These are phyloP conservation scores for Durio zibethinus DNA, from an alignment of 345 rosid genomes.

Conservation along the genomic window DNA sequence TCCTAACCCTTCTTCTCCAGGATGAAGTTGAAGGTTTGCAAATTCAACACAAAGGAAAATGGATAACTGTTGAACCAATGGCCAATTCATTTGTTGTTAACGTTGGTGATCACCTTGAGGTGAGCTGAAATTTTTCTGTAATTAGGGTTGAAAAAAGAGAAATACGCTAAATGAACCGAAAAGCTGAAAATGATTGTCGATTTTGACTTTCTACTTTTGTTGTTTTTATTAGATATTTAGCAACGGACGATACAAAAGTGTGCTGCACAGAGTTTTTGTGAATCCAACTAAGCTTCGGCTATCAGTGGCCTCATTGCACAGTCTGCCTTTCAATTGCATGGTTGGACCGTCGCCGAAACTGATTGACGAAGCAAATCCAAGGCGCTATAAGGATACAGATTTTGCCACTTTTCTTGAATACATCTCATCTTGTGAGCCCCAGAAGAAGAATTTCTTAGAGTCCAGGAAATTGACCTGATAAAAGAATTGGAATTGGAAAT, in stretches of 20 bases:
- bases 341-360: slow-evolving; percentile 53
- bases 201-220: not conserved
- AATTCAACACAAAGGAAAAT: slow-evolving; percentile 44
- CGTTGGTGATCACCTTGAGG: slow-evolving; percentile 96
- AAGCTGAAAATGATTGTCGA: not conserved
- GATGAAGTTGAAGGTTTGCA: slow-evolving; percentile 78
- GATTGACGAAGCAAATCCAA: slow-evolving; percentile 46
- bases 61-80: slow-evolving; percentile 75
- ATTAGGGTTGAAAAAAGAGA: not conserved
- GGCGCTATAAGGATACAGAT: slow-evolving; percentile 56
- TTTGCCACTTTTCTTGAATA: slow-evolving; percentile 69
- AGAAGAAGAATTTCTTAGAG: slow-evolving; percentile 72
- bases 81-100: slow-evolving; percentile 69
- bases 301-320: slow-evolving; percentile 77
- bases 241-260: slow-evolving; percentile 86
- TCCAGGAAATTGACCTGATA: slow-evolving; percentile 47
- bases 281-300: slow-evolving; percentile 52
- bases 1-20: slow-evolving; percentile 83
- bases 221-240: slow-evolving; percentile 61
- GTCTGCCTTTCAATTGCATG: slow-evolving; percentile 39
- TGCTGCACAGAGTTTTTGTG: slow-evolving; percentile 68
- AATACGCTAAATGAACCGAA: not conserved
- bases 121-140: slow-evolving; percentile 8
- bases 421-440: slow-evolving; percentile 59
- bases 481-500: not conserved